Conservation (phyloP, 495 filamentous ascomycete genomes). For the Aeminium ludgeri region DNA sequence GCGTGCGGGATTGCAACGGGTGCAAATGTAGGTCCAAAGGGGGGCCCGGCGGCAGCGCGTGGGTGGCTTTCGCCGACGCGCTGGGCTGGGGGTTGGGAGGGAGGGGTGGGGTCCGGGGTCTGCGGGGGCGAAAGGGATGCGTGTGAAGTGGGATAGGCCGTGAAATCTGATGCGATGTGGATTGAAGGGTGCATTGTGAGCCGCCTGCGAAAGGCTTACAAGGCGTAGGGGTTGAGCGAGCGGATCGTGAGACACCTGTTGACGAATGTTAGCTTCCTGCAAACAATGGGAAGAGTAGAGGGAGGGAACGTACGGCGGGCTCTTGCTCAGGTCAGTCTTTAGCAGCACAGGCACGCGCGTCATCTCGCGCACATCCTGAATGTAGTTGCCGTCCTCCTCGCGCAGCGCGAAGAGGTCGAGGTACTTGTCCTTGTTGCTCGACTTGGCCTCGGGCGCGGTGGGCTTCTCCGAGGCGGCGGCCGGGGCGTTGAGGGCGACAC, state of each 20-base stretch:
- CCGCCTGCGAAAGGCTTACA: slow-evolving; percentile 32
- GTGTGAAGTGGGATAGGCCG: no score
- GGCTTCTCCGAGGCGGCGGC: slow-evolving; percentile 74
- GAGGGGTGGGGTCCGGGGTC: no score
- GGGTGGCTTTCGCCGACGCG: no score
- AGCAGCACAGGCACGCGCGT: slow-evolving; percentile 87
- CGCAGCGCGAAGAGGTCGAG: slow-evolving; percentile 73
- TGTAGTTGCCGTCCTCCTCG: slow-evolving; percentile 87
- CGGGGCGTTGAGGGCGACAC: slow-evolving; percentile 57
- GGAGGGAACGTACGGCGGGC: slow-evolving; percentile 69
- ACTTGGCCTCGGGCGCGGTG: slow-evolving; percentile 51
- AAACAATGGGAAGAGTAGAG: not conserved
- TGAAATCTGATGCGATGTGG: no score
- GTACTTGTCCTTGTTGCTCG: slow-evolving; percentile 93
- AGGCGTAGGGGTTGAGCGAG: slow-evolving; percentile 88
- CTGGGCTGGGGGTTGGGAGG: no score
- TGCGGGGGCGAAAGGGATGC: no score
- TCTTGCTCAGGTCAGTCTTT: slow-evolving; percentile 97
- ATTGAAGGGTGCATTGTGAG: no score
- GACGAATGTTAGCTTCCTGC: slow-evolving; percentile 9
- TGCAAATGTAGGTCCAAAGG: no score
- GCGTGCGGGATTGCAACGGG: no score
- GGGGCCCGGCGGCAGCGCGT: no score
- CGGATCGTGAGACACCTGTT: slow-evolving; percentile 88
- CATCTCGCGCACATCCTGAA: slow-evolving; percentile 97